Evolutionary conservation across 768 basidiomycete species (phyloP), one percentile per base, ranked within the genome.

Genomic region (Rhodosporidiobolus sp.): DNA sequence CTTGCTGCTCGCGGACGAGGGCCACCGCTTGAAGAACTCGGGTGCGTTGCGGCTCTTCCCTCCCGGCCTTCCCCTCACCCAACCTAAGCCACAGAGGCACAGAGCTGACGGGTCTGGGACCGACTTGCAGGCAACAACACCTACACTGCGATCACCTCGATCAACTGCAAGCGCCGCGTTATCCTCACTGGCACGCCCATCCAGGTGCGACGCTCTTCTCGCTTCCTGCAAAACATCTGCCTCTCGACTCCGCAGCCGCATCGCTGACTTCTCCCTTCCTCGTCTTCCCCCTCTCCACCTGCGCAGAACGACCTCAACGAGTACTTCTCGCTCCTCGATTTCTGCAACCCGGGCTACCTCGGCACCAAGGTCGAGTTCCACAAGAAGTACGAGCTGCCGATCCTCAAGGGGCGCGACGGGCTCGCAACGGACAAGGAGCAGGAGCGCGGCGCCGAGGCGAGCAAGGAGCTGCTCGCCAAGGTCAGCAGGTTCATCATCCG

Each of bases 161-260:
- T 99, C 56, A 86, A 94, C 77, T 93, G 94, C 65, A 89, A 86
- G 26, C 84, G 92, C 30, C 84, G 95, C 55, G 85, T 97, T 70
- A 93, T 99, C 55, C 84, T 99, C 12, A 94, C 95, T 0, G 96
- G 96, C 52, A 99, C 96, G 4, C 96, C 96, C 0, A 92, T 99
- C 53, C 96, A 79, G 62, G 78, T 78, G 16, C 64, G 74, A 55
- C 85, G 93, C 48, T 3, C 28, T 26, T n/a, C 90, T 82, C 95
- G 94, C 80, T 95, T 94, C 80, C 92, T 46, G 53, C 28, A 94
- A 89, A 81, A 96, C 95, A 74, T 93, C 92, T 45, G n/a, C 94
- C 95, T 77, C 93, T 94, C 22, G 89, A 90, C 75, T n/a, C n/a
- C n/a, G n/a, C n/a, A n/a, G n/a, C n/a, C n/a, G n/a, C n/a, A n/a